A percentile compares a stretch with the other conserved stretches of the same genome.
These are phyloP conservation scores for Vishniacozyma victoriae DNA, from an alignment of 768 basidiomycete species.

Conservation along the genomic window DNA sequence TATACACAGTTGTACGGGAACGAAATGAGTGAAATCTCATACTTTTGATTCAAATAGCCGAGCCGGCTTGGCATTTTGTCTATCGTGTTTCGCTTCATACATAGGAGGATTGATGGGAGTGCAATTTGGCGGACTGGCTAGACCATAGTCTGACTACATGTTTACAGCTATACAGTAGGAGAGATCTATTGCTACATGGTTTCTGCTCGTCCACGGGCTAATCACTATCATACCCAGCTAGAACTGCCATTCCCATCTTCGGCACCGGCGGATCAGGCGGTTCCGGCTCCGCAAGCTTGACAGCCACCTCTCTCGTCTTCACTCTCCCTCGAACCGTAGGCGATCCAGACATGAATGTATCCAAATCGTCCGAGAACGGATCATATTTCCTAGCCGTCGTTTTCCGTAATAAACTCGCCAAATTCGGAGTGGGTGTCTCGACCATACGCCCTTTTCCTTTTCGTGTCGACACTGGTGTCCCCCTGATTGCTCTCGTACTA, in stretches of 20 bases:
- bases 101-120: too few relatives aligned
- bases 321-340: conserved; percentile 18
- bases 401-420: conserved; percentile 19
- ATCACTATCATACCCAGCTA: conserved; percentile 41
- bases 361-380: conserved; percentile 25
- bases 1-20: not conserved
- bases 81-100: too few relatives aligned
- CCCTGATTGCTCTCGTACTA: conserved; percentile 5
- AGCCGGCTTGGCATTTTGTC: too few relatives aligned
- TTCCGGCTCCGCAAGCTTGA: not conserved
- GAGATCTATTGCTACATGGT: too few relatives aligned
- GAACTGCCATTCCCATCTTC: not conserved
- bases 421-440: not conserved
- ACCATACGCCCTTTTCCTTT: conserved; percentile 12
- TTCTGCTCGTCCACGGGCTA: conserved; percentile 7
- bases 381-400: conserved; percentile 40
- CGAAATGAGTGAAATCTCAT: not conserved
- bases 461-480: conserved; percentile 1
- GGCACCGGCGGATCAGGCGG: not conserved
- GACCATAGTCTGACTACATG: too few relatives aligned
- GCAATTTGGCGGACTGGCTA: too few relatives aligned
- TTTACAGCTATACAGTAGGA: too few relatives aligned
- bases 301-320: conserved; percentile 17
- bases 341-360: conserved; percentile 1
- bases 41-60: too few relatives aligned